Evolutionary conservation across 2,329 filamentous ascomycete species (phyloP).

Genomic region (Fusarium torreyae): DNA sequence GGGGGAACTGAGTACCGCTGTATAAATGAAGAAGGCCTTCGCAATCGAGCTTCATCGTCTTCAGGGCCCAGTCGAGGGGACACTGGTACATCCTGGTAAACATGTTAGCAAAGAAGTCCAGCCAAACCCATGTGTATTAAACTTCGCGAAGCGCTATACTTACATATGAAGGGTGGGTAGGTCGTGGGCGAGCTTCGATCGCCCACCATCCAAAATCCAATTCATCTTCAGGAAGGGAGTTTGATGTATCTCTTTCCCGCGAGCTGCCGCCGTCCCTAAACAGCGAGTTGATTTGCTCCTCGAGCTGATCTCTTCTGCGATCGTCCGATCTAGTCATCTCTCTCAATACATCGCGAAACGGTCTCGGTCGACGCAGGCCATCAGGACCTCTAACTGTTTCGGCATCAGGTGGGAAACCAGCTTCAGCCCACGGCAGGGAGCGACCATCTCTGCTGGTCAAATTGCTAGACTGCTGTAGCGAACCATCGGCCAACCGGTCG

Average conservation of each 20-base stretch:
- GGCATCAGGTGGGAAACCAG: constrained; percentile 27
- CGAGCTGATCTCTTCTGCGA: constrained; percentile 47
- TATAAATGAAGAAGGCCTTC: constrained; percentile 7
- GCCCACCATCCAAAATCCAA: constrained; percentile 48
- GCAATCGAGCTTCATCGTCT: constrained; percentile 2
- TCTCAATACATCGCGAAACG: constrained; percentile 49
- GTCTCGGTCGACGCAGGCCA: constrained; percentile 26
- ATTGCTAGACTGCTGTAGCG: constrained; percentile 16
- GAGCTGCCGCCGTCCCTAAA: constrained; percentile 42
- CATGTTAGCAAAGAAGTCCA: constrained; percentile 10
- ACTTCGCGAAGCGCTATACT: constrained; percentile 16
- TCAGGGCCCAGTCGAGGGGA: constrained; percentile 1
- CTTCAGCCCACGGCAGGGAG: constrained; percentile 45
- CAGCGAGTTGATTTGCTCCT: constrained; percentile 49
- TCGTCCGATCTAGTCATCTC: constrained; percentile 47
- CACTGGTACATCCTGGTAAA: constrained; percentile 23
- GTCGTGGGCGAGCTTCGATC: constrained; percentile 39
- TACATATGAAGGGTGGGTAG: constrained; percentile 44
- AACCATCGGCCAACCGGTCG: constrained; percentile 38
- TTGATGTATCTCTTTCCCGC: constrained; percentile 24
- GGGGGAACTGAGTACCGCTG: constrained; percentile 12
- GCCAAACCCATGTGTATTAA: neutral
- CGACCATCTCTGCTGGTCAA: constrained; percentile 32
- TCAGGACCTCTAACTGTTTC: constrained; percentile 27
- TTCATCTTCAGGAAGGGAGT: constrained; percentile 16